Conservation (phyloP, 2,329 filamentous ascomycete species). For the Pyricularia sp. region DNA sequence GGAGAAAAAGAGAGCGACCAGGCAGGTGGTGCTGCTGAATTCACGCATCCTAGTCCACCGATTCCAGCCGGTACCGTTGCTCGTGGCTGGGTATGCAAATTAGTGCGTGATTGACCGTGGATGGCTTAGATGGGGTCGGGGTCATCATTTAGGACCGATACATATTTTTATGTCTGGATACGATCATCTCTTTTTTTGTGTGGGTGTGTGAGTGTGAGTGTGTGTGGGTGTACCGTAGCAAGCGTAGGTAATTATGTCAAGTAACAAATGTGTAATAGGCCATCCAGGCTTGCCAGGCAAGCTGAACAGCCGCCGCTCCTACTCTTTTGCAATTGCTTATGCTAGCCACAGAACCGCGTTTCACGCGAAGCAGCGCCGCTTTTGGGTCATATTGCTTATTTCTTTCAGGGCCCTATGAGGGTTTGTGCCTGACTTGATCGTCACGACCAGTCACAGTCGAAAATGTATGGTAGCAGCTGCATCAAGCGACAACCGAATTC, state of each 20-base stretch:
- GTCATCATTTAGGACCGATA: background rate
- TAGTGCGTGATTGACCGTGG: background rate
- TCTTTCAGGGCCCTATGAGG: background rate
- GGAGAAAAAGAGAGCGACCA: background rate
- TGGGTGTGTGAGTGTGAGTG: too few species aligned
- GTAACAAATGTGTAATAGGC: background rate
- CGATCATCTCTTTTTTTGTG: background rate
- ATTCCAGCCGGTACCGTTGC: background rate
- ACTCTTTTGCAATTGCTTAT: background rate
- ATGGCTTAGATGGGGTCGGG: background rate
- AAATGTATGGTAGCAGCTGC: background rate
- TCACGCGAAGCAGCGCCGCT: background rate
- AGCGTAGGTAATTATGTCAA: background rate
- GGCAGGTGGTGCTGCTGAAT: background rate
- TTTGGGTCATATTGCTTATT: background rate
- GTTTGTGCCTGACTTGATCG: background rate
- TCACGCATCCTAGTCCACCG: background rate
- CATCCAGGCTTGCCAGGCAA: background rate
- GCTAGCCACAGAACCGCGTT: background rate
- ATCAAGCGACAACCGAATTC: background rate
- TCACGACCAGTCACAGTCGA: background rate
- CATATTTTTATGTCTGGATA: background rate
- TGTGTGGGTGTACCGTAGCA: too few species aligned
- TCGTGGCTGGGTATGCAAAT: background rate
- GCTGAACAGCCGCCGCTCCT: background rate